Conservation (phyloP, 163 green algal genomes). For the Chloromonas sp. region DNA sequence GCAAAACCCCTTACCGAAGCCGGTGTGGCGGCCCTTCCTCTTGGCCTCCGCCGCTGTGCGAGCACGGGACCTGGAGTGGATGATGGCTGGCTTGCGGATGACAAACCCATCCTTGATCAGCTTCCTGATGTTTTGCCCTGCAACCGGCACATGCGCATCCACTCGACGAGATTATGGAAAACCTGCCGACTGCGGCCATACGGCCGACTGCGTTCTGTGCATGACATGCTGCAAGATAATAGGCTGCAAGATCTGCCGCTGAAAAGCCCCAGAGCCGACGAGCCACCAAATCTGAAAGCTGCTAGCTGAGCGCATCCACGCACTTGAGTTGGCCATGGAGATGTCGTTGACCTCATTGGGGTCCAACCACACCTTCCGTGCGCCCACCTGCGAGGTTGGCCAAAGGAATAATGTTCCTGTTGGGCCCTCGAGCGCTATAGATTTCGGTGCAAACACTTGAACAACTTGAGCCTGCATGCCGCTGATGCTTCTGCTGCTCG, state of each 20-base stretch:
- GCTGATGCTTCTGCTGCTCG: not conserved
- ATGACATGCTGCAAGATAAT: no score
- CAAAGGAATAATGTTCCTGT: not conserved
- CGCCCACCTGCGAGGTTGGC: slow-evolving; percentile 2
- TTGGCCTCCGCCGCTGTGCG: slow-evolving; percentile 84
- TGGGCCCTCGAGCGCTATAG: not conserved
- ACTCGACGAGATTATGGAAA: no score
- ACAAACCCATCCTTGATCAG: slow-evolving; percentile 99
- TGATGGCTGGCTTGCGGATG: slow-evolving; percentile 93
- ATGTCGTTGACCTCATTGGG: slow-evolving; percentile 99
- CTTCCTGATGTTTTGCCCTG: slow-evolving; percentile 99
- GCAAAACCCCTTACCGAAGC: slow-evolving; percentile 72
- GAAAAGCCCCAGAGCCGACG: no score
- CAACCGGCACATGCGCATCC: not conserved
- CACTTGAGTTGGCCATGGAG: slow-evolving; percentile 98
- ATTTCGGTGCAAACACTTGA: not conserved
- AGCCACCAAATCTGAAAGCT: no score
- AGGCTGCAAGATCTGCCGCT: no score
- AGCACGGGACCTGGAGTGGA: slow-evolving; percentile 92
- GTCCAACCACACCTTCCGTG: slow-evolving; percentile 91
- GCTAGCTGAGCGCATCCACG: slow-evolving; percentile 26
- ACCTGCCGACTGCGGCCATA: no score
- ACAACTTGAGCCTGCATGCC: not conserved
- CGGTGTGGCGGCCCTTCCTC: slow-evolving; percentile 94
- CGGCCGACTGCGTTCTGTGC: no score